Evolutionary conservation across 768 basidiomycete genomes (phyloP), one percentile per base, ranked within the genome.

Genomic region (Leccinum rimulosum): DNA sequence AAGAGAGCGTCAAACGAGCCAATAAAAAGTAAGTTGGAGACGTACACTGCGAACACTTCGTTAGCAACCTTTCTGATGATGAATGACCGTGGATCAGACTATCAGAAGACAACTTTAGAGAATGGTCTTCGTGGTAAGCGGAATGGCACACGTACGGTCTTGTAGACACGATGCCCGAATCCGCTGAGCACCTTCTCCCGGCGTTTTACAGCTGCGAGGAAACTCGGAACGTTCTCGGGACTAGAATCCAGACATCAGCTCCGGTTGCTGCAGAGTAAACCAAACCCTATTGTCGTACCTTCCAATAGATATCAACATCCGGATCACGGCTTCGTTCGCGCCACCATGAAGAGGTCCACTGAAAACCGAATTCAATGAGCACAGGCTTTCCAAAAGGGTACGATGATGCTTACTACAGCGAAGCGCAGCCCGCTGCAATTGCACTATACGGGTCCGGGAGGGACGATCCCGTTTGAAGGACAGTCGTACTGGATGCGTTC

Each of bases 241-340:
- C 88, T 89, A 61, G 52, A 57, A 53, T 4, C 12, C 47, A 47
- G 27, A 28, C 8, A 25, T 60, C 52, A 49, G 55, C 10, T 50
- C 40, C 17, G 19, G 36, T 3, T 9, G n/a, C 36, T 40, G 14
- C 22, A 31, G 0, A n/a, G 30, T 45, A 31, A 15, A 15, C 6
- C 9, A 2, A 36, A 43, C 30, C 19, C 14, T 31, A 14, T 1
- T n/a, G 30, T 71, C 84, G 67, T 66, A 90, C 84, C 84, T 85
- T 66, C 92, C 93, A 61, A 96, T 94, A 1, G 90, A 86, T 47
- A 93, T 81, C 45, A 96, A 78, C 95, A 96, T 96, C 14, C 95
- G 86, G 68, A 96, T 93, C 61, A 96, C 94, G 6, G 94, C 93
- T 72, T 96, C 93, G 65, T 94, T 94, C 3, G 93, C 94, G 54